phyloP scores from a whole-genome alignment of 2,329 filamentous ascomycete species.

The Seiridium unicorne region DNA sequence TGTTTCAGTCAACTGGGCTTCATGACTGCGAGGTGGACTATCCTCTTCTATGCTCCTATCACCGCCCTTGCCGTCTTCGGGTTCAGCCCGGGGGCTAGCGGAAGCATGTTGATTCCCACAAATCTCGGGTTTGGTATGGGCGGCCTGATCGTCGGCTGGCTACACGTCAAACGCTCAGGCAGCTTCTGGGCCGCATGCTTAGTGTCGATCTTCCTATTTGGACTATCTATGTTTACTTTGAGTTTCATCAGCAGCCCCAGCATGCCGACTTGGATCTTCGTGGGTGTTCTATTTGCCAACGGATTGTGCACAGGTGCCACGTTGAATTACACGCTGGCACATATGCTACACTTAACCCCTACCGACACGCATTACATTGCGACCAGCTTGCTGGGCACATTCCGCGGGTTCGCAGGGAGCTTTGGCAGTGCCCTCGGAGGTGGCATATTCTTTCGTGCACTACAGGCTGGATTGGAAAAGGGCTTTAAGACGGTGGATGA shows the following conservation, averaged over 20 bases:
- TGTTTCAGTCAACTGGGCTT: constrained; percentile 73
- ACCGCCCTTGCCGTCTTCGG: constrained; percentile 75
- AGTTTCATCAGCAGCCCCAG: constrained; percentile 37
- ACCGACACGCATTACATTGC: constrained; percentile 70
- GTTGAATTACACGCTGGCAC: constrained; percentile 79
- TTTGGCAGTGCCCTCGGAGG: constrained; percentile 81
- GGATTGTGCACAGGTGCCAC: constrained; percentile 71
- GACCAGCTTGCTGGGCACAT: constrained; percentile 74
- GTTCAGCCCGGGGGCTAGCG: constrained; percentile 67
- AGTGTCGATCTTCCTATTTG: constrained; percentile 61
- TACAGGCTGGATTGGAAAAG: constrained; percentile 52
- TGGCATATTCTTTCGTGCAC: constrained; percentile 66
- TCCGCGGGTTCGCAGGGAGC: constrained; percentile 76
- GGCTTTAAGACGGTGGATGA: constrained; percentile 53
- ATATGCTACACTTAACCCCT: constrained; percentile 70
- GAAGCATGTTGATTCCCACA: constrained; percentile 76
- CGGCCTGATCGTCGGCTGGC: constrained; percentile 68
- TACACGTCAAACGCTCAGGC: constrained; percentile 72
- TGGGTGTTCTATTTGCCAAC: constrained; percentile 64
- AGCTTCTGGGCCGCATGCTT: constrained; percentile 70
- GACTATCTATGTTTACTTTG: constrained; percentile 41
- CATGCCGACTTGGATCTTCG: constrained; percentile 50
- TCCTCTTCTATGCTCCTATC: constrained; percentile 79
- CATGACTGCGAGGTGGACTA: constrained; percentile 78
- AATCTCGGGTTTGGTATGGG: constrained; percentile 77